Evolutionary conservation across 2,329 filamentous ascomycete species (phyloP).

Genomic region (Tolypocladium inflatum): DNA sequence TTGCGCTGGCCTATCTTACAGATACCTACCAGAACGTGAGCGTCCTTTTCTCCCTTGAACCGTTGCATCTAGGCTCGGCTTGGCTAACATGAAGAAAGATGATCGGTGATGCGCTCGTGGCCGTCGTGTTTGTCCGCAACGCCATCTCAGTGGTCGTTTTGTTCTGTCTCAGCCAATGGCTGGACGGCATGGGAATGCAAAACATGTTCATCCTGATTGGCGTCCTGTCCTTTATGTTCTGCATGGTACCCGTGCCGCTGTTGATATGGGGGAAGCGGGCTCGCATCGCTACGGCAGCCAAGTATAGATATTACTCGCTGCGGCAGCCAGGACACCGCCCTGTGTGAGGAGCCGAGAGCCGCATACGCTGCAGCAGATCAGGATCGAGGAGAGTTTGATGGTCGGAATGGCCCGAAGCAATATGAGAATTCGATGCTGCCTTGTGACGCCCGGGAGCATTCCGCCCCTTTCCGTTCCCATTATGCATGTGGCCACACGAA

Average conservation of each 20-base stretch:
- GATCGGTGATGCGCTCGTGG: conserved; percentile 11
- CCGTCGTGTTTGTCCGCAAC: conserved; percentile 13
- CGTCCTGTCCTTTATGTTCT: conserved; percentile 3
- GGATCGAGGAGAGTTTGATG: neutral
- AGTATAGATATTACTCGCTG: conserved; percentile 2
- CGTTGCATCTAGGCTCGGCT: neutral
- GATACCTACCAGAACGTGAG: conserved; percentile 25
- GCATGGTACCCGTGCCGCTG: conserved; percentile 8
- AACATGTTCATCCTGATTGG: conserved; percentile 10
- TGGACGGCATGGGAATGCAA: conserved; percentile 9
- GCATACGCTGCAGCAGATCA: neutral
- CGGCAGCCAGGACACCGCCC: neutral
- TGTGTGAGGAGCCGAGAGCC: neutral
- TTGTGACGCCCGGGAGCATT: neutral
- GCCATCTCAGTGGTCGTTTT: conserved; percentile 9
- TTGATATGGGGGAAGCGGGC: conserved; percentile 13
- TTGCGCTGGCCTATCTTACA: conserved; percentile 26
- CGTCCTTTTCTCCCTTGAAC: neutral
- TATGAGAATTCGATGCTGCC: neutral
- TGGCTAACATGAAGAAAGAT: conserved; percentile 5
- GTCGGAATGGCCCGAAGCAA: neutral
- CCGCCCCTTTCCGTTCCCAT: neutral
- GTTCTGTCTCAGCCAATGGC: conserved; percentile 12
- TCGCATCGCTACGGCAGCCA: neutral
- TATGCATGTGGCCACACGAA: neutral